Evolutionary conservation across 495 filamentous ascomycete species (phyloP).

Genomic region (Penicillium riverlandense): DNA sequence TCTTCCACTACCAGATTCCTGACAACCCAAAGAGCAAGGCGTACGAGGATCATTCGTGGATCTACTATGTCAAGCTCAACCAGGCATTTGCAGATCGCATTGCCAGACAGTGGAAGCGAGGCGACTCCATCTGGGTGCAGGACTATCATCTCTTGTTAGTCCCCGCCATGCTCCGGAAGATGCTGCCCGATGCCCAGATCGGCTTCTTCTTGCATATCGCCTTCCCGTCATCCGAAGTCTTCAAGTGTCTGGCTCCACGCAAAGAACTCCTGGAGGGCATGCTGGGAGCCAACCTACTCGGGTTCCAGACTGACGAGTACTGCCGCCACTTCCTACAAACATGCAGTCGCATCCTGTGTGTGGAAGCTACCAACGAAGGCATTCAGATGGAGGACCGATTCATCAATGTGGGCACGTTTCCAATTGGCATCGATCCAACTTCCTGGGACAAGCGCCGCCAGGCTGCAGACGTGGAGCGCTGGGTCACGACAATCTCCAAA

Average conservation of each 20-base stretch:
- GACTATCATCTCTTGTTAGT: conserved; percentile 93
- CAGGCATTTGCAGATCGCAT: conserved; percentile 85
- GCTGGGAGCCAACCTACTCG: conserved; percentile 81
- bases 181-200: conserved; percentile 82
- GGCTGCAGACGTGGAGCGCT: conserved; percentile 63
- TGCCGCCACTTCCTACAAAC: conserved; percentile 89
- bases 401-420: conserved; percentile 67
- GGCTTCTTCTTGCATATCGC: conserved; percentile 93
- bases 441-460: conserved; percentile 65
- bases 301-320: conserved; percentile 90
- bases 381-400: conserved; percentile 89
- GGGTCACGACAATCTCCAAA: conserved; percentile 71
- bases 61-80: conserved; percentile 86
- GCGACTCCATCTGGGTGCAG: conserved; percentile 88
- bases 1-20: conserved; percentile 94
- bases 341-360: conserved; percentile 76
- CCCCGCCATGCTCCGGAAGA: conserved; percentile 80
- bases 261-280: conserved; percentile 84
- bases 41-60: conserved; percentile 92
- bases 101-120: conserved; percentile 81
- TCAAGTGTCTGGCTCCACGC: conserved; percentile 78
- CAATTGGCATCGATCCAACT: conserved; percentile 72
- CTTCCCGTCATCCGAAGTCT: conserved; percentile 92
- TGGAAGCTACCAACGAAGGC: conserved; percentile 81
- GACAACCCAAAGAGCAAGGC: conserved; percentile 97